Evolutionary conservation across 2,329 filamentous ascomycete genomes (phyloP).

Genomic region (Fusarium praegraminearum): DNA sequence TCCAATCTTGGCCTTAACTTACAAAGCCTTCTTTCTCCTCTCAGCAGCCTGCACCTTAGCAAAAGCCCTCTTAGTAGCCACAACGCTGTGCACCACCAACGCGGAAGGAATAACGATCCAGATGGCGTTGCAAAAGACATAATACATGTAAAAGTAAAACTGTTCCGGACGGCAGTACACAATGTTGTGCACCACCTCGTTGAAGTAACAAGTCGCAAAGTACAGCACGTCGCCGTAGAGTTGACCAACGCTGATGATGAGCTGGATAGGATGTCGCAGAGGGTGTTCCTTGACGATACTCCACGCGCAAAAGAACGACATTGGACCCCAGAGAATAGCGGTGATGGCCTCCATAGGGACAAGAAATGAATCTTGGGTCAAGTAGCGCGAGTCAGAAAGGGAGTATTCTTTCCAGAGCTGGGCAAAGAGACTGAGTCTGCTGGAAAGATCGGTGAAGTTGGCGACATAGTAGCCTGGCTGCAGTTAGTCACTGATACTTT

Average conservation of each 20-base stretch:
- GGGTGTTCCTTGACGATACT: constrained; percentile 59
- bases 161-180: constrained; percentile 64
- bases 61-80: constrained; percentile 46
- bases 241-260: constrained; percentile 61
- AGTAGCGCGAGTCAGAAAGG: constrained; percentile 67
- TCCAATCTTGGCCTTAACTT: neutral
- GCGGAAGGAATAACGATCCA: constrained; percentile 64
- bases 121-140: constrained; percentile 63
- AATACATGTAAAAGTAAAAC: constrained; percentile 67
- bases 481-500: neutral
- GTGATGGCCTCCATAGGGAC: constrained; percentile 68
- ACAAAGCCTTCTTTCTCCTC: constrained; percentile 45
- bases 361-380: constrained; percentile 65
- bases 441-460: constrained; percentile 58
- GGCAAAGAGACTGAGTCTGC: constrained; percentile 59
- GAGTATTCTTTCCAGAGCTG: constrained; percentile 71
- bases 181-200: constrained; percentile 54
- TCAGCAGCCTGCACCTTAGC: constrained; percentile 44
- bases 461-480: constrained; percentile 61
- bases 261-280: constrained; percentile 62
- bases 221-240: constrained; percentile 67
- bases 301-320: constrained; percentile 62
- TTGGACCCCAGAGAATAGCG: constrained; percentile 64
- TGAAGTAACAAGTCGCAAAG: constrained; percentile 61
- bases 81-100: constrained; percentile 50